Conservation (phyloP, 225 moss, liverwort and hornwort species). For the Physcomitrellopsis africana region DNA sequence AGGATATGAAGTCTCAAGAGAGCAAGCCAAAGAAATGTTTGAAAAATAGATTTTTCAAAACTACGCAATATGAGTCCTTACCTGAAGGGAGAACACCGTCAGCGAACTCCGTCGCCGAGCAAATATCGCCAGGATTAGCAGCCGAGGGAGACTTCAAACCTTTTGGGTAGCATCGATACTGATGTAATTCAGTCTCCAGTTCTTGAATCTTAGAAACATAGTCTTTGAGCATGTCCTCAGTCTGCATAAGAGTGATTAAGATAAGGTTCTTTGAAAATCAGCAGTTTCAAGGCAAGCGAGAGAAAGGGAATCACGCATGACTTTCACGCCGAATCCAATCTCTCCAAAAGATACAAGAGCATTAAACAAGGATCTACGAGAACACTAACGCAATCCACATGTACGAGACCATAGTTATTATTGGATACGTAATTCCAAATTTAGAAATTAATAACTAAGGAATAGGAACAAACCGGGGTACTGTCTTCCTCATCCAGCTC, state of each 20-base stretch:
- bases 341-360: slow-evolving; percentile 15
- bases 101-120: slow-evolving; percentile 34
- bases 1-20: not conserved
- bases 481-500: slow-evolving; percentile 77
- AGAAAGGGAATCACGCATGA: not conserved
- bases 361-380: not conserved
- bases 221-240: slow-evolving; percentile 62
- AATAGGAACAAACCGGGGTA: slow-evolving; percentile 49
- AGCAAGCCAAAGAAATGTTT: not conserved
- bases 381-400: not conserved
- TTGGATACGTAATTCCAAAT: not conserved
- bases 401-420: not conserved
- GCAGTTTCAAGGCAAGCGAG: not conserved
- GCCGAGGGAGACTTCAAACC: slow-evolving; percentile 41
- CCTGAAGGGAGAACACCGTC: slow-evolving; percentile 40
- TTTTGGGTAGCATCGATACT: slow-evolving; percentile 40
- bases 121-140: slow-evolving; percentile 42
- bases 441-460: not conserved
- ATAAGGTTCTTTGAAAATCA: slow-evolving; percentile 13
- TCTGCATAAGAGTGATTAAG: slow-evolving; percentile 40
- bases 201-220: slow-evolving; percentile 79
- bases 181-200: slow-evolving; percentile 67
- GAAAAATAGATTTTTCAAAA: slow-evolving; percentile 6
- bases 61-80: slow-evolving; percentile 26
- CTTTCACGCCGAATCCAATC: not conserved